Conservation (phyloP, 2,329 filamentous ascomycete genomes). For the Fusarium miscanthi region DNA sequence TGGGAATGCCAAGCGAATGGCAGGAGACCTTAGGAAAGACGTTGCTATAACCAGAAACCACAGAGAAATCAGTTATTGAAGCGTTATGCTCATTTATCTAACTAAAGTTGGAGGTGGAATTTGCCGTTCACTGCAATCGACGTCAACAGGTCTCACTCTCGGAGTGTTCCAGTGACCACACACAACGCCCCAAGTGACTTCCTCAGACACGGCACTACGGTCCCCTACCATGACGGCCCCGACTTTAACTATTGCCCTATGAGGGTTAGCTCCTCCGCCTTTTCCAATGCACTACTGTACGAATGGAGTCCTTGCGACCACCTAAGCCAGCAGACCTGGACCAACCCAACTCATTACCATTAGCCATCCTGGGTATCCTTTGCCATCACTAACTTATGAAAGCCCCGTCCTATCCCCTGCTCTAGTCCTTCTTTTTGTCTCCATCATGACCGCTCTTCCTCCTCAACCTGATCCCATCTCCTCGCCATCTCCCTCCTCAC, state of each 20-base stretch:
- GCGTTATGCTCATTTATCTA: not conserved
- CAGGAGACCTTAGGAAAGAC: not conserved
- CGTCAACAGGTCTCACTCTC: slow-evolving; percentile 10
- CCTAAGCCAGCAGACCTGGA: slow-evolving; percentile 25
- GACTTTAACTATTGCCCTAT: slow-evolving; percentile 27
- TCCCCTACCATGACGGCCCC: slow-evolving; percentile 31
- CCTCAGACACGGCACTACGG: slow-evolving; percentile 23
- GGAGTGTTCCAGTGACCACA: slow-evolving; percentile 26
- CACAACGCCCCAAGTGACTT: slow-evolving; percentile 7
- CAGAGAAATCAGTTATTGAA: not conserved
- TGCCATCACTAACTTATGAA: slow-evolving; percentile 41
- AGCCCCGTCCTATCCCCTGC: slow-evolving; percentile 37
- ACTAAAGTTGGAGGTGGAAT: not conserved
- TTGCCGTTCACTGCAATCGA: not conserved
- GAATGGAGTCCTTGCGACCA: slow-evolving; percentile 34
- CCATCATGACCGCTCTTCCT: slow-evolving; percentile 42
- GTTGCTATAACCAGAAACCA: not conserved
- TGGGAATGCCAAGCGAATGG: not conserved
- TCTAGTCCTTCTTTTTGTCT: slow-evolving; percentile 35
- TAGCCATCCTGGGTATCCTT: slow-evolving; percentile 4
- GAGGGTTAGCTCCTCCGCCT: slow-evolving; percentile 33
- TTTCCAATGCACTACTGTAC: slow-evolving; percentile 36
- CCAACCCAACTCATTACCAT: slow-evolving; percentile 26
- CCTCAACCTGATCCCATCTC: slow-evolving; percentile 29
- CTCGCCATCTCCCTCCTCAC: slow-evolving; percentile 20